Base-by-base conservation (phyloP, 2,329 filamentous ascomycete species). In the Trichoderma endophyticum region DNA sequence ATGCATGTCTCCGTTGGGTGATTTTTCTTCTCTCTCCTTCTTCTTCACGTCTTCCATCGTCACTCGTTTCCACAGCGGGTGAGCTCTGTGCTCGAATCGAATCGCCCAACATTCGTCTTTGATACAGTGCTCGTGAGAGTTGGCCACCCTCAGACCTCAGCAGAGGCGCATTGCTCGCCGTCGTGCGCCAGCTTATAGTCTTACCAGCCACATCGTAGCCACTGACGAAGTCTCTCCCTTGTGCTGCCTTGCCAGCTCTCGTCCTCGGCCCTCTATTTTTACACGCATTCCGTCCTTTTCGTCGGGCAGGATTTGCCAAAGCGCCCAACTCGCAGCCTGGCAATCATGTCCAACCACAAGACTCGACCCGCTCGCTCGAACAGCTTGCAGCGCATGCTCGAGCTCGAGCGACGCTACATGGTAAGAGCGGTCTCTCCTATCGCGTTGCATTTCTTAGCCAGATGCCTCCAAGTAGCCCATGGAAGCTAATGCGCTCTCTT, bases 301-400 rank as follows among this genome's bases (percentile, higher is more conserved):
- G 67, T 61, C 34, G 59, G 67, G 57, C 39, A 62, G 57, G 9
- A 26, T 62, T 34, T 54, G 43, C 57, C 39, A 28, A 54, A 57
- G 14, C 39, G 66, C 56, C 36, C 66, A 61, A 69, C 66, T 69
- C 34, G 34, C 26, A 60, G 34, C 54, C 43, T 32, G 30, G 64
- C 71, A 65, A 56, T 34, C 24, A 73, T 73, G 71, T 71, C 71
- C 36, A 66, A 71, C 51, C 60, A 69, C 63, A 75, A 73, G 63
- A 69, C 71, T 68, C 72, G 71, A 14, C 73, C 74, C 9, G 73
- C 71, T 66, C 81, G 82, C 75, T 82, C 82, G 73, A 84, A 84
- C 77, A 88, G 84, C 78, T 84, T 90, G 74, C 84, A 88, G 78
- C 84, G 82, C 72, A 89, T 90, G 88, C 82, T 90, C 63, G 87